Base-by-base conservation (phyloP, 1,284 basidiomycete species). In the Termitomyces sp. region DNA sequence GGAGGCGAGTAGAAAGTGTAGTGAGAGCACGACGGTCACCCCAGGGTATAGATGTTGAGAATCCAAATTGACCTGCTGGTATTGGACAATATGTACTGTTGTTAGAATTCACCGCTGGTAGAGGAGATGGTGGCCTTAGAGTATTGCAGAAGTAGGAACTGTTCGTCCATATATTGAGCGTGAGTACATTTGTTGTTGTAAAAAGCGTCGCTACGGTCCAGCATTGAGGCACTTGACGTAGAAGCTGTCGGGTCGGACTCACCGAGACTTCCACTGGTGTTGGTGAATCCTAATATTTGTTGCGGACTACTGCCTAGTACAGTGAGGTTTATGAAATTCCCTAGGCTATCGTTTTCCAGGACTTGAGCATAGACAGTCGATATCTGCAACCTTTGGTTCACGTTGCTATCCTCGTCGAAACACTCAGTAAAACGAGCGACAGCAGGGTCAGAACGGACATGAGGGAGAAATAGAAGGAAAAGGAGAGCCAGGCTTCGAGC, bases 1-100 rank as follows among this genome's bases (percentile, higher is more conserved):
- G 86, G 31, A 99, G 73, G 28, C 86, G 84, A 1, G 94, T 97
- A 61, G 83, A 82, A 49, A 96, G 77, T 0, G 94, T 95, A 6
- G 89, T 89, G 36, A 98, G 76, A 19, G 85, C 82, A 67, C 91
- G 91, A 52, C 81, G 76, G 42, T 78, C 68, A 45, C 80, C 79
- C 65, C 93, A 82, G 0, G 88, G 88, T 41, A 94, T 80, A 8
- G 82, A 78, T 8, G 92, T 76, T 28, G 92, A 86, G 63, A 98
- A 82, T 0, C 87, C 94, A 64, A 97, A 88, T 12, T 81, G 79
- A 0, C 94, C 94, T 2, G 83, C 74, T 2, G 75, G 65, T 44
- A 94, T 72, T 9, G 90, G 89, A 67, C 93, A 96, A 65, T 84
- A 92, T 15, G 76, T 77, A 31, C 68, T 68, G 62, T 72, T 71